Conservation (phyloP, 352 stramenopile species). For the Globisporangium nodosum region DNA sequence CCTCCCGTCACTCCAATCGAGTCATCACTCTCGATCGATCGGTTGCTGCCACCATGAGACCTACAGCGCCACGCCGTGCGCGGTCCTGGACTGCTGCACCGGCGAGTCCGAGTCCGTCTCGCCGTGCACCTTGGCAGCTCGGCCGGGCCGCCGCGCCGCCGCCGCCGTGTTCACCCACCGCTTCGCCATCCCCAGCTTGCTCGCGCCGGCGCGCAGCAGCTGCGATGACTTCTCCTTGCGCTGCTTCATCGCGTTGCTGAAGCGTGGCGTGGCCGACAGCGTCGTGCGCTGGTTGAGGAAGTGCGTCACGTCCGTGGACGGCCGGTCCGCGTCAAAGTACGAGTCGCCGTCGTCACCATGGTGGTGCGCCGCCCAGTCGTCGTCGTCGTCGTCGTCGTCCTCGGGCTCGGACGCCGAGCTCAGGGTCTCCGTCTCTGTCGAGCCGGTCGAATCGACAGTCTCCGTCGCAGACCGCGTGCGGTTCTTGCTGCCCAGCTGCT, state of each 20-base stretch:
- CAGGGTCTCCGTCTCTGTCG: conserved; percentile 40
- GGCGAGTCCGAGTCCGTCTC: conserved; percentile 1
- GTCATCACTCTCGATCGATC: too few species aligned
- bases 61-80: conserved; percentile 8
- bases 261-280: conserved; percentile 9
- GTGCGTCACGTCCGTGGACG: conserved; percentile 40
- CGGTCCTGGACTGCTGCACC: conserved; percentile 5
- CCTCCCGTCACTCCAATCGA: too few species aligned
- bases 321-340: conserved; percentile 32
- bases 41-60: not conserved
- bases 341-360: conserved; percentile 16
- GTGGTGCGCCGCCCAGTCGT: conserved; percentile 24
- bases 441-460: conserved; percentile 41
- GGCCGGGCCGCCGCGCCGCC: conserved; percentile 4
- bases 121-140: conserved; percentile 10
- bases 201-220: conserved; percentile 6
- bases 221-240: conserved; percentile 7
- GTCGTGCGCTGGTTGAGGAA: conserved; percentile 18
- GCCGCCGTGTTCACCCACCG: conserved; percentile 12
- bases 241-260: conserved; percentile 6
- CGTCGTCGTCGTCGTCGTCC: conserved; percentile 20
- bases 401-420: conserved; percentile 32
- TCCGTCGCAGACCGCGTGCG: conserved; percentile 12
- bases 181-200: conserved; percentile 10
- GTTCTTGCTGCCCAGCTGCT: conserved; percentile 40